Base-by-base conservation (phyloP, 352 stramenopile genomes). In the Lagenidium sp. region DNA sequence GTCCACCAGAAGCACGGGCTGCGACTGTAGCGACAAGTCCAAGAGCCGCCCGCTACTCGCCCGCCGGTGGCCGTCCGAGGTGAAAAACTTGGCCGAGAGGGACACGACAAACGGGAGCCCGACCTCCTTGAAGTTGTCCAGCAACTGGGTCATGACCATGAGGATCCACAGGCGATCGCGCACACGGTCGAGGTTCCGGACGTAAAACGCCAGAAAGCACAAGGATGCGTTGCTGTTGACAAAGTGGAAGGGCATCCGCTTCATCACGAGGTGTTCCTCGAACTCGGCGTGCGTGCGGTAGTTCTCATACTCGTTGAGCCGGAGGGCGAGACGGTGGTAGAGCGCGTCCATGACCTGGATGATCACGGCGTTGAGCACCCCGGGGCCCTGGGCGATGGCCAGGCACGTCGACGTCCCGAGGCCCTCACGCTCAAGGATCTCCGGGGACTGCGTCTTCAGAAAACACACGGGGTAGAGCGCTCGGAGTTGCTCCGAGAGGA, bases 191-290 rank as follows among this genome's bases (percentile, higher is more conserved):
- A 85, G 43, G 6, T 66, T 54, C 26, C 59, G 66, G 12, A 78
- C 65, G 47, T 82, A 75, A 38, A 85, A 82, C 13, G 72, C 72
- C 2, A 85, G 57, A 50, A 80, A 82, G 64, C 66, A 76, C 1
- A 85, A 52, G 47, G 72, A 81, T 23, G 72, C 72, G 41, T 85
- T 85, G 66, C 65, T 79, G 54, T 85, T 85, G 28, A 85, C 66
- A 25, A 85, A 75, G 50, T 85, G 68, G 50, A 85, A 85, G 24
- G 72, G 72, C 68, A 85, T 85, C 15, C 72, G 59, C 46, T 85
- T 85, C 18, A 74, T 59, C 30, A 85, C 68, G n/a, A 85, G 53
- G 24, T 85, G 70, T 16, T 79, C 70, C 25, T 85, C 72, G 40
- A 79, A 73, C 51, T 82, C 72, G 37, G 60, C 57, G 5, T 60